Base-by-base conservation (phyloP, 2,329 filamentous ascomycete genomes). In the Cyphellophora attinorum region DNA sequence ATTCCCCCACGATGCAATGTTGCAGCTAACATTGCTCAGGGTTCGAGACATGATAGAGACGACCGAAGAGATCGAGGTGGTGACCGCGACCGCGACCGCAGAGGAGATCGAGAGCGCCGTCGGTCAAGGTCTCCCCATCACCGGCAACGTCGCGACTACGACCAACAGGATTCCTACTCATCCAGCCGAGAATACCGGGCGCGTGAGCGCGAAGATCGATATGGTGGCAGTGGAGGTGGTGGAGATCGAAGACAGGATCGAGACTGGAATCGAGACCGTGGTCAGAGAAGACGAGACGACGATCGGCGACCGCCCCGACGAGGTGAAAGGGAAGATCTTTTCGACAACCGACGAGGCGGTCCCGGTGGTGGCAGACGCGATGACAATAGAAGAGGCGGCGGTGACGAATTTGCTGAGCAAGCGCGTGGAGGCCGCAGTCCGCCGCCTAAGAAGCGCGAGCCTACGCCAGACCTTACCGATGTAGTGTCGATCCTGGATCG, bases 391-490 rank as follows among this genome's bases (percentile, higher is more conserved):
- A 49, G 47, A 64, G 70, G 50, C 39, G 72, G 71, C 33, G 64
- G 70, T 30, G 71, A 74, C 40, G 55, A 59, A 34, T 61, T 62
- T 34, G 60, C 60, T 16, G 57, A 59, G 32, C 55, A 62, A 37
- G 61, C 61, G 13, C 59, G 68, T 48, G 74, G 76, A 38, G 67
- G 76, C 45, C 79, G 76, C 51, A 93, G 83, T 52, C 76, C 81
- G 12, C 82, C 84, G 17, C 77, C 79, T 6, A 93, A 93, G 68
- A 91, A 89, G 65, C 81, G 85, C 58, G 91, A 98, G 60, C 85
- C 91, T 5, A 98, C 91, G 1, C 93, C 91, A 21, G 93, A 99
- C 58, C 68, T 99, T 55, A 93, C 88, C 40, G 78, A 93, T 52
- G 67, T 93, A 40, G 68, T 81, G n/a, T 75, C 85, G 3, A 70